Conservation (phyloP, 2,329 filamentous ascomycete species). For the Ciborinia camelliae region DNA sequence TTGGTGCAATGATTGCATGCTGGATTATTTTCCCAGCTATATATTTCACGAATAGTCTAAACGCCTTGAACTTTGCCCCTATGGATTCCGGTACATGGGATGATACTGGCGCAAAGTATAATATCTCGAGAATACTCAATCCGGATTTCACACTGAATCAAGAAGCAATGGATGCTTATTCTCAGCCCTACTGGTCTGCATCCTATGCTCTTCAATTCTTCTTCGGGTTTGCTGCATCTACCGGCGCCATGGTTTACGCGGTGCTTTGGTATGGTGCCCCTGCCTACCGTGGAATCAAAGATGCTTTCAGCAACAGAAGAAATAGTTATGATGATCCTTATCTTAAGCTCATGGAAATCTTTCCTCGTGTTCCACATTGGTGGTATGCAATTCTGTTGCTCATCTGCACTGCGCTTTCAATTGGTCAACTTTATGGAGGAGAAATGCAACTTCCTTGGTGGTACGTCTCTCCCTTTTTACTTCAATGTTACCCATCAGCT, state of each 20-base stretch:
- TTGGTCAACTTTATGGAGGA: conserved; percentile 49
- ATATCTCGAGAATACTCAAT: conserved; percentile 62
- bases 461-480: neutral
- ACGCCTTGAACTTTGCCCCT: conserved; percentile 43
- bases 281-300: conserved; percentile 38
- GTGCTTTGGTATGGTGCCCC: conserved; percentile 41
- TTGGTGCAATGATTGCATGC: conserved; percentile 37
- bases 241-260: conserved; percentile 46
- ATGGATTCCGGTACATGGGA: conserved; percentile 51
- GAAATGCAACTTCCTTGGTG: conserved; percentile 46
- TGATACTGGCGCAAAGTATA: conserved; percentile 61
- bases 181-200: conserved; percentile 37
- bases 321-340: conserved; percentile 40
- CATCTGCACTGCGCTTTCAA: conserved; percentile 45
- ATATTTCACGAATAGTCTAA: conserved; percentile 45
- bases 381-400: conserved; percentile 51
- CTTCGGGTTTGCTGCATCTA: conserved; percentile 44
- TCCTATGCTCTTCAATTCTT: conserved; percentile 42
- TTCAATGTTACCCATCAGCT: neutral
- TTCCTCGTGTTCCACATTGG: conserved; percentile 53
- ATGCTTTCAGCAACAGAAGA: conserved; percentile 17
- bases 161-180: conserved; percentile 26
- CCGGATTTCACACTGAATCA: conserved; percentile 29
- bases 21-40: conserved; percentile 38
- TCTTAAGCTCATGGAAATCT: conserved; percentile 45